Base-by-base conservation (phyloP, 495 filamentous ascomycete genomes). In the Penicillium atrosanguineum region DNA sequence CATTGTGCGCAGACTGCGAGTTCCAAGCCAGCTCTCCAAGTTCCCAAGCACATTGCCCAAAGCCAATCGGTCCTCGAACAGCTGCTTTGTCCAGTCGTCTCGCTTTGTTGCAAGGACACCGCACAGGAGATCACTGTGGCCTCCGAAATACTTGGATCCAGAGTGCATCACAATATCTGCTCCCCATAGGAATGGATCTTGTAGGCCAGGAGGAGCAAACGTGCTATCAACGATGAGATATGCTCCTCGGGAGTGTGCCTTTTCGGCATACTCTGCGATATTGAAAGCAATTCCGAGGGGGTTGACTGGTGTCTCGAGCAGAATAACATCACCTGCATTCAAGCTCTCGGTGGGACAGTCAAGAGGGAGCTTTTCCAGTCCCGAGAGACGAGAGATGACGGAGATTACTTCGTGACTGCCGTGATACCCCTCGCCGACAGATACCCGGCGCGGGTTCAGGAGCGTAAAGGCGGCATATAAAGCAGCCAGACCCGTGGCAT, bases 61-160 rank as follows among this genome's bases (percentile, higher is more conserved):
- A 45, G 76, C 76, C 3, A 86, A 51, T 7, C 91, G 71, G 65
- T 96, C 91, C 8, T 64, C 67, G 19, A 65, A 68, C 52, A 96
- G 59, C 41, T 61, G 66, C 25, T 68, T 56, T 15, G 79, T 57
- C 86, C 82, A 86, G 6, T 72, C 75, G 44, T 76, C 67, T n/a
- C 65, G 59, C 47, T 74, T 70, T 3, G 84, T 77, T 0, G 83
- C 86, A 31, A 96, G 74, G 28, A 93, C 85, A 15, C 91, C 91
- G 60, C 87, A 87, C 2, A 96, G 81, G 74, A 96, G 74, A 73
- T 96, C 91, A 55, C 83, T 88, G 69, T 96, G 91, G 0, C 92
- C 91, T 21, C 91, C 91, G 48, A 96, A 78, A 69, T 95, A 96
- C 78, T 96, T 96, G 14, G 90, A 95, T 11, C 88, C 91, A 25